These are phyloP conservation scores for Trebouxia sp. DNA, from an alignment of 139 green algal genomes.

Conservation along the genomic window DNA sequence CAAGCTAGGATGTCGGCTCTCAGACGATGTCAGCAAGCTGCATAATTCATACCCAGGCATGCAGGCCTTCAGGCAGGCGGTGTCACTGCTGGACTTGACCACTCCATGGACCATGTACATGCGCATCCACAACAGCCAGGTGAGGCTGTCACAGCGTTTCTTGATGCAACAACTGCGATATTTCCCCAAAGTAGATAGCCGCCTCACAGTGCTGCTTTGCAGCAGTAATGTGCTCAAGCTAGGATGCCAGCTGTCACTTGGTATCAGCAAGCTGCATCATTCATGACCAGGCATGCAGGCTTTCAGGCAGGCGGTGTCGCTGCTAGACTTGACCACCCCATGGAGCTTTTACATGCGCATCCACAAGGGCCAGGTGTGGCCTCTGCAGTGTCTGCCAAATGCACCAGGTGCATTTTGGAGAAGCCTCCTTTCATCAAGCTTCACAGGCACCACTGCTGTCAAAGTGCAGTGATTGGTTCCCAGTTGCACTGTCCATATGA, in stretches of 20 bases:
- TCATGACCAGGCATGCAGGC: constrained; percentile 48
- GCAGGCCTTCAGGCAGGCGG: constrained; percentile 39
- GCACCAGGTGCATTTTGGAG: no score
- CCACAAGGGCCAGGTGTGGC: constrained; percentile 14
- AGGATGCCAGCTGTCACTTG: constrained; percentile 38
- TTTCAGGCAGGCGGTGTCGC: constrained; percentile 38
- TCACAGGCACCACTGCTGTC: no score
- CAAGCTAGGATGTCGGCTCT: constrained; percentile 36
- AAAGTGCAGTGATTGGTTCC: no score
- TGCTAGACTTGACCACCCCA: constrained; percentile 53
- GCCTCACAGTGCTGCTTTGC: constrained; percentile 35
- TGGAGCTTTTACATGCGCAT: constrained; percentile 39
- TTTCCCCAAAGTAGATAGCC: no score
- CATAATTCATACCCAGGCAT: constrained; percentile 50
- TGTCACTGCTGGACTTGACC: constrained; percentile 50
- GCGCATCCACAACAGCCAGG: constrained; percentile 27
- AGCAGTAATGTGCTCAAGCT: constrained; percentile 24
- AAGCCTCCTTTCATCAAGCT: no score
- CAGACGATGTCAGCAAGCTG: constrained; percentile 60
- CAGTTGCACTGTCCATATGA: no score
- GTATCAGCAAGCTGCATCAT: constrained; percentile 54
- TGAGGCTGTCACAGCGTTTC: no score
- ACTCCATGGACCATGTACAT: constrained; percentile 39
- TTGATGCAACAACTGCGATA: no score
- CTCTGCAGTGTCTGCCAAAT: no score